These are phyloP conservation scores for Solanum ossicruentum DNA, from an alignment of 257 asterid genomes.

Conservation along the genomic window DNA sequence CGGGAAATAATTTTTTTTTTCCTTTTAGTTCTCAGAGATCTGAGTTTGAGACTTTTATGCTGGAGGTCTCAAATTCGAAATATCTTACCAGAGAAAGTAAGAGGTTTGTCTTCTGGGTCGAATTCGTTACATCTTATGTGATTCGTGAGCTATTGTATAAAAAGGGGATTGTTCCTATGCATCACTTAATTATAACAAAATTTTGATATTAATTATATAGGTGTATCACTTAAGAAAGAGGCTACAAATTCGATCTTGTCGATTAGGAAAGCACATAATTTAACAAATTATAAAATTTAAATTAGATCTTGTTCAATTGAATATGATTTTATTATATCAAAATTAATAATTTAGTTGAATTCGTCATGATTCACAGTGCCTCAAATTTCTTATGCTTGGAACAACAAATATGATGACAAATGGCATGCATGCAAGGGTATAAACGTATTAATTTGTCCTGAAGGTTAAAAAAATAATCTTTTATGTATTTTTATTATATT, in stretches of 20 bases:
- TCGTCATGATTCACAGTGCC: neutral
- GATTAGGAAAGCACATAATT: neutral
- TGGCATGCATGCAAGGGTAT: neutral
- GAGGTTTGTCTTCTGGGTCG: too few relatives aligned
- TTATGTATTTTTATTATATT: too few relatives aligned
- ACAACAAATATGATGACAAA: neutral
- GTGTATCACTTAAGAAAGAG: neutral
- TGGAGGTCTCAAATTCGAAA: too few relatives aligned
- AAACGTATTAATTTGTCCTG: neutral
- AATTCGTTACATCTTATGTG: too few relatives aligned
- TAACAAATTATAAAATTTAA: neutral
- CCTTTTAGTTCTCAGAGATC: neutral
- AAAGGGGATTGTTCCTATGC: accelerated
- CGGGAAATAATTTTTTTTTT: neutral
- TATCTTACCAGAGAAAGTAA: too few relatives aligned
- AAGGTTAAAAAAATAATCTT: too few relatives aligned
- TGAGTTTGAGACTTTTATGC: too few relatives aligned
- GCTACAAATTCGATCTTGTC: neutral
- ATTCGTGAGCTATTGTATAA: too few relatives aligned
- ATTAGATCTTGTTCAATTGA: neutral
- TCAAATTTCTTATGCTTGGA: neutral
- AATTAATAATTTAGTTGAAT: neutral
- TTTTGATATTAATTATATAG: neutral
- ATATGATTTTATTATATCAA: neutral
- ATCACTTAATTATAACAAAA: neutral